Conservation (phyloP, 176 grass and related monocot genomes). For the Aegilops speltoides region DNA sequence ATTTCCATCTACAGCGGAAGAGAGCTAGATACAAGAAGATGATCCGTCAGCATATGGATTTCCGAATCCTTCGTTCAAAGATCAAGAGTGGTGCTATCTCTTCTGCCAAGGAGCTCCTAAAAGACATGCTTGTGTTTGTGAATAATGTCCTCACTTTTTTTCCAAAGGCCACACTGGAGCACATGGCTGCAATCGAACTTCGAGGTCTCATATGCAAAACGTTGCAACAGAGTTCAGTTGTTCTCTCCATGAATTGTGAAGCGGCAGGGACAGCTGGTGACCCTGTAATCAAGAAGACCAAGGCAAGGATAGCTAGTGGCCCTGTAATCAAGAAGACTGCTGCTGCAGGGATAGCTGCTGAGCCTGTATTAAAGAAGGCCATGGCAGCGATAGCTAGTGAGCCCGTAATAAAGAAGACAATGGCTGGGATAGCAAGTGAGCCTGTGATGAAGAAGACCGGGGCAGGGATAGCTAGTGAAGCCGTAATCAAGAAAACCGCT, state of each 20-base stretch:
- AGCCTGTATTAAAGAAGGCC: neutral
- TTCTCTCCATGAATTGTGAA: neutral
- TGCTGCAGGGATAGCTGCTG: neutral
- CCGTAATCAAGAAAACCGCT: neutral
- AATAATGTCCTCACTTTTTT: constrained; percentile 74
- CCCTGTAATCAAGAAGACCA: constrained; percentile 30
- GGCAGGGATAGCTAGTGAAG: neutral
- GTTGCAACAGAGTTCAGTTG: constrained; percentile 43
- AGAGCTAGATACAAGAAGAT: constrained; percentile 74
- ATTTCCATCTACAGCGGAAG: constrained; percentile 43
- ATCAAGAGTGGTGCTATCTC: constrained; percentile 67
- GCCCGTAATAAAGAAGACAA: neutral
- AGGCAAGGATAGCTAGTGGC: neutral
- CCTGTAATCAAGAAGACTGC: neutral
- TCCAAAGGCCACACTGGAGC: constrained; percentile 64
- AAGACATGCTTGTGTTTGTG: constrained; percentile 74
- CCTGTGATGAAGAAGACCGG: neutral
- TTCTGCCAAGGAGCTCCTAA: constrained; percentile 69
- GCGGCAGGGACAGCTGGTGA: neutral
- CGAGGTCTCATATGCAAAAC: constrained; percentile 46
- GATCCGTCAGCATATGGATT: constrained; percentile 82
- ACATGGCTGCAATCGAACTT: constrained; percentile 67
- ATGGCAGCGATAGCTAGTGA: neutral
- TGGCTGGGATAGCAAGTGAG: neutral
- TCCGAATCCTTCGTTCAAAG: constrained; percentile 66